A percentile compares a stretch with the other conserved stretches of the same genome.
These are phyloP conservation scores for Neonectria hederae DNA, from an alignment of 2,329 filamentous ascomycete species.

Conservation along the genomic window DNA sequence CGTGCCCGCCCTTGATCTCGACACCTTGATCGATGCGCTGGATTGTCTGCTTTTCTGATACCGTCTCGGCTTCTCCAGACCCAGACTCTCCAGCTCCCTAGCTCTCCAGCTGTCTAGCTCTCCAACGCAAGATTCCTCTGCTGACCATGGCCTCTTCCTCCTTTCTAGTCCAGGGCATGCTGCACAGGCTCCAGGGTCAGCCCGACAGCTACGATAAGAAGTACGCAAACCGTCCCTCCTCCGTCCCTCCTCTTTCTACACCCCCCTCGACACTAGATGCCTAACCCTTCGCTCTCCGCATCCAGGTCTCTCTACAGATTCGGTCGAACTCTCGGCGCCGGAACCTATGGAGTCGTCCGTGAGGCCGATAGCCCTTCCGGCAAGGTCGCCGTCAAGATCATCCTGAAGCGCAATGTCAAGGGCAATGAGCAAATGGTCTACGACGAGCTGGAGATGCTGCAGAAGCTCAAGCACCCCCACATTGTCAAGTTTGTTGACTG, in stretches of 20 bases:
- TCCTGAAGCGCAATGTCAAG: conserved; percentile 98
- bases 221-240: conserved; percentile 58
- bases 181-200: conserved; percentile 95
- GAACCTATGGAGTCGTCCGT: conserved; percentile 97
- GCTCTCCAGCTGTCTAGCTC: neutral
- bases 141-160: conserved; percentile 35
- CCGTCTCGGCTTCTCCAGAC: neutral
- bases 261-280: conserved; percentile 29
- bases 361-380: conserved; percentile 87
- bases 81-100: neutral
- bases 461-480: conserved; percentile 89
- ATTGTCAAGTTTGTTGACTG: conserved; percentile 98
- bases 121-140: conserved; percentile 6
- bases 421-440: conserved; percentile 99
- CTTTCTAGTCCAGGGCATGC: conserved; percentile 80
- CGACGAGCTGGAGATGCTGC: conserved; percentile 94
- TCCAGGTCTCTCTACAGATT: conserved; percentile 86
- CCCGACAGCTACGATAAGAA: conserved; percentile 99
- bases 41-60: neutral
- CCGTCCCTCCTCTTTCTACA: conserved; percentile 22
- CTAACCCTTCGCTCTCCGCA: conserved; percentile 34
- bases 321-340: conserved; percentile 91
- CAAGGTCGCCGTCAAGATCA: conserved; percentile 97
- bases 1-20: conserved; percentile 7
- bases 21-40: neutral